Evolutionary conservation across 2,329 filamentous ascomycete species (phyloP), one percentile per base, ranked within the genome.

Genomic region (Blumeria graminis): DNA sequence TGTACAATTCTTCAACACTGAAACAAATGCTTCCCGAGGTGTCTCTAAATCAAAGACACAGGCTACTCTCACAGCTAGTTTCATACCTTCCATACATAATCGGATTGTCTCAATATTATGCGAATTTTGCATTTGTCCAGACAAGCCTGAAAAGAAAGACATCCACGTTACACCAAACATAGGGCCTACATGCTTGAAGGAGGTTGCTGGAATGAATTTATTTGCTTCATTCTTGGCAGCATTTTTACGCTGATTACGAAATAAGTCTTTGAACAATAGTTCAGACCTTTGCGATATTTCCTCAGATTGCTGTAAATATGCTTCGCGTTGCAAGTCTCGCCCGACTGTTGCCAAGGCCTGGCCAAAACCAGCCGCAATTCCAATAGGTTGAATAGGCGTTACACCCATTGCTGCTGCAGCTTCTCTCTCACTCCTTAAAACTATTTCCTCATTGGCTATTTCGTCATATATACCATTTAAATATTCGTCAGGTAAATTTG

Each of bases 111-210:
- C 88, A 4, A 94, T 74, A 64, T 95, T 95, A 62, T 94, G 86
- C 0, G 86, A 84, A 65, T 94, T 89, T 63, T 96, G 92, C 67
- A 92, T 89, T 62, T 93, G 86, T 55, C 86, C 89, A 1, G 90
- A 95, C 32, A 98, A 76, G 0, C 89, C 89, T 5, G 90, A 96
- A 65, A 98, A 84, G 68, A 95, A 93, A 9, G 90, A 94, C 90
- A 96, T 98, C 92, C 92, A 98, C 0, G 88, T 93, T 28, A 94
- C 88, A 64, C 94, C 89, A 65, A 98, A 96, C 92, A 98, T 98
- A 0, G 92, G 88, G 0, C 92, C 92, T 54, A 95, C 85, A 67
- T 98, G 92, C 63, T 87, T 90, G 67, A 87, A 89, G 0, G 89
- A 96, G 1, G 87, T 92, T 3, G 92, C 92, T 0, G 87, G 85